Conservation (phyloP, 1,284 basidiomycete genomes). For the Flammula alnicola region DNA sequence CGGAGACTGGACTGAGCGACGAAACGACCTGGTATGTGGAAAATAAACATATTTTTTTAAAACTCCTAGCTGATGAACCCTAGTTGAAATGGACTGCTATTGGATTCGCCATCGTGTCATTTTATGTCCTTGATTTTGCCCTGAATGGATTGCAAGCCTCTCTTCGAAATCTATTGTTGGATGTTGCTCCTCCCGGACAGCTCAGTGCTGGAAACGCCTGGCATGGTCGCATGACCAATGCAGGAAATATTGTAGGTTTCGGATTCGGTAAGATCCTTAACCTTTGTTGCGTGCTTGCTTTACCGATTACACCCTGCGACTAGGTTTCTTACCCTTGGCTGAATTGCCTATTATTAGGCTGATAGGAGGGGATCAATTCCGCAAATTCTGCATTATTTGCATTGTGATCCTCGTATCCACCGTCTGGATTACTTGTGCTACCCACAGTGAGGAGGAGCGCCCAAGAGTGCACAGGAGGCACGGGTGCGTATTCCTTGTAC, state of each 20-base stretch:
- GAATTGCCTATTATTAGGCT: constrained; percentile 75
- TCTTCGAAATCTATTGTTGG: constrained; percentile 88
- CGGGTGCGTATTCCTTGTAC: constrained; percentile 36
- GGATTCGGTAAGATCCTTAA: constrained; percentile 68
- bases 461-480: constrained; percentile 45
- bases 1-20: constrained; percentile 90
- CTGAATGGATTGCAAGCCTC: constrained; percentile 95
- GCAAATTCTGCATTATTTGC: constrained; percentile 91
- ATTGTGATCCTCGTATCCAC: constrained; percentile 80
- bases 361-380: constrained; percentile 93
- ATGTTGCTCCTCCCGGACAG: constrained; percentile 86
- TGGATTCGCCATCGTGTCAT: constrained; percentile 85
- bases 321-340: constrained; percentile 86
- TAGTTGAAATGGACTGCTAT: constrained; percentile 79
- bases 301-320: constrained; percentile 7
- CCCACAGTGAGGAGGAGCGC: constrained; percentile 76
- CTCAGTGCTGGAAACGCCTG: constrained; percentile 95
- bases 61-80: background rate
- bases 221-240: constrained; percentile 94
- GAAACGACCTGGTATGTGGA: constrained; percentile 57
- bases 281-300: background rate
- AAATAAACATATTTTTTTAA: constrained; percentile 2
- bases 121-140: constrained; percentile 94
- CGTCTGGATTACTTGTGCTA: constrained; percentile 87
- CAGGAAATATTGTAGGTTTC: constrained; percentile 94